Evolutionary conservation across 768 basidiomycete genomes (phyloP).

Genomic region (Amanita pallidorosea): DNA sequence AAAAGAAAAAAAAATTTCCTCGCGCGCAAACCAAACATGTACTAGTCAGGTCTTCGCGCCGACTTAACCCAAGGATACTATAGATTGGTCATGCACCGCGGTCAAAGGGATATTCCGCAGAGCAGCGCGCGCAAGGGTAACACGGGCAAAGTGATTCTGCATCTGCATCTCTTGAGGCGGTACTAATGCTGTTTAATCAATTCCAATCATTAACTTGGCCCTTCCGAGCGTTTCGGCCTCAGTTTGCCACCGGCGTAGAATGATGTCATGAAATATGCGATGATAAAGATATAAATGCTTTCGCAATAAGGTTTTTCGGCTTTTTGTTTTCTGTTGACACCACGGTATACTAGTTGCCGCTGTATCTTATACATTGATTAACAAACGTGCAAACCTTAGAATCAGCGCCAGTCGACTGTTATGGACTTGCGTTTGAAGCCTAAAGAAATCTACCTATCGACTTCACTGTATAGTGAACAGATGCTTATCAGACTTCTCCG

Average conservation of each 20-base stretch:
- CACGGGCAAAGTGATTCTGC: too few species aligned
- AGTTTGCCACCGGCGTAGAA: background rate
- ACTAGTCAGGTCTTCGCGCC: too few species aligned
- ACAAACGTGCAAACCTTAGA: background rate
- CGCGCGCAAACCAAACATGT: too few species aligned
- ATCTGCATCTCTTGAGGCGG: background rate
- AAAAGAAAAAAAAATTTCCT: too few species aligned
- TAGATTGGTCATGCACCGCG: too few species aligned
- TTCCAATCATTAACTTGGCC: background rate
- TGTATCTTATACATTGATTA: background rate
- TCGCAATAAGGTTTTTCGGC: background rate
- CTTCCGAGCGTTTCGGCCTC: background rate
- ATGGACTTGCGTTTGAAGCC: background rate
- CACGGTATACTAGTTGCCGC: background rate
- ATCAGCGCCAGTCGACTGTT: background rate
- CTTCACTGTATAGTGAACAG: conserved; percentile 20
- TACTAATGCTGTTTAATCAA: background rate
- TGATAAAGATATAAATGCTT: background rate
- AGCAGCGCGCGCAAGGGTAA: too few species aligned
- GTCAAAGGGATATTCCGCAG: too few species aligned
- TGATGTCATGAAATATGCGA: background rate
- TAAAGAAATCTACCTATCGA: conserved; percentile 18
- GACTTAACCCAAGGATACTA: too few species aligned
- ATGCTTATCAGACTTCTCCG: background rate
- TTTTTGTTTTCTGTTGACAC: background rate